A percentile compares a stretch with the other conserved stretches of the same genome.
Conservation (phyloP, 1,284 basidiomycete genomes). For the Moesziomyces sp. region DNA sequence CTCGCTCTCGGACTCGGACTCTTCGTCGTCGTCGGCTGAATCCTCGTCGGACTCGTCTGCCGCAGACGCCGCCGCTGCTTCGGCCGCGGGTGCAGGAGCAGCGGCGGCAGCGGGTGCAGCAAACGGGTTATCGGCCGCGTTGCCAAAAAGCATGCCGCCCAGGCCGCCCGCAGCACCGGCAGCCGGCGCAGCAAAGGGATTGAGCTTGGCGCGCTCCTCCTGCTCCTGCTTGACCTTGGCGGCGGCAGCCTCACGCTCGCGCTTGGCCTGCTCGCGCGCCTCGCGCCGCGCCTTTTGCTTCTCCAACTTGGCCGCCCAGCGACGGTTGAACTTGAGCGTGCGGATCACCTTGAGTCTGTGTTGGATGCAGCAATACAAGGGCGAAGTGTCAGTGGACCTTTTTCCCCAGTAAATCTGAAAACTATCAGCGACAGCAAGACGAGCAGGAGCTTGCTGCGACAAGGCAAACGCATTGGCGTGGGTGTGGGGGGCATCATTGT, state of each 20-base stretch:
- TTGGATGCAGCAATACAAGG: conserved; percentile 2
- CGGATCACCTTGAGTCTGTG: conserved; percentile 62
- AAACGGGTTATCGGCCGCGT: conserved; percentile 47
- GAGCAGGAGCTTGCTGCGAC: too few species aligned
- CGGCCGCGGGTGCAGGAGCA: conserved; percentile 4
- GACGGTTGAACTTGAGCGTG: conserved; percentile 60
- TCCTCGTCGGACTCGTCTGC: conserved; percentile 8
- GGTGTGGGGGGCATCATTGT: conserved; percentile 59
- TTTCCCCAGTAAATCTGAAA: too few species aligned
- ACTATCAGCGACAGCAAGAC: not conserved
- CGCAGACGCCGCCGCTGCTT: not conserved
- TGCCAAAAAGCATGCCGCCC: conserved; percentile 54
- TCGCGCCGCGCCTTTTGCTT: conserved; percentile 51
- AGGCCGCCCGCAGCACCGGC: conserved; percentile 19
- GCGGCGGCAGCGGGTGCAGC: conserved; percentile 12
- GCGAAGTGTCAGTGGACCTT: conserved; percentile 1
- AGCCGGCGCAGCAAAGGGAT: conserved; percentile 41
- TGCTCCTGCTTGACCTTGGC: conserved; percentile 46
- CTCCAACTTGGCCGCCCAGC: conserved; percentile 66
- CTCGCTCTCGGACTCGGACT: conserved; percentile 34
- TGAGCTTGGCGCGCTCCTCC: conserved; percentile 42
- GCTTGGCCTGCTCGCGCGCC: conserved; percentile 30
- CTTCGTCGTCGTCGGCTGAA: conserved; percentile 47
- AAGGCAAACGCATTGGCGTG: conserved; percentile 15
- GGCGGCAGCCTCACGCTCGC: conserved; percentile 38